Percentiles rank a stretch among this genome's conserved stretches.
Evolutionary conservation across 768 basidiomycete species (phyloP).

Genomic region (Amanita fuliginea): DNA sequence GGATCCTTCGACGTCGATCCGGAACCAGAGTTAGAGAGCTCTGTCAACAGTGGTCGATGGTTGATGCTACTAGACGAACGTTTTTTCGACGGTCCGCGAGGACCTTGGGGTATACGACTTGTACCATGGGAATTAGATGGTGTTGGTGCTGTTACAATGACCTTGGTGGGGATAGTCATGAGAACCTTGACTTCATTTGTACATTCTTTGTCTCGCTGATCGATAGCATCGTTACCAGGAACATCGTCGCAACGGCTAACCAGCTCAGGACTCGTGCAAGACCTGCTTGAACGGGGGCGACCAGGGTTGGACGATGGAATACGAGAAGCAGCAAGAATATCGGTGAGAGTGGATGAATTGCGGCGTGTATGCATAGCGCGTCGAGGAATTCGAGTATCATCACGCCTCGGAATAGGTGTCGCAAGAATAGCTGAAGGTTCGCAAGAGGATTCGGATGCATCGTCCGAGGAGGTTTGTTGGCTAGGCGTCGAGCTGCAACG

Average conservation of each 20-base stretch:
- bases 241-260: background rate
- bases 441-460: slow-evolving; percentile 9
- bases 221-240: background rate
- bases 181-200: slow-evolving; percentile 28
- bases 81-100: slow-evolving; percentile 25
- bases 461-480: slow-evolving; percentile 8
- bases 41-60: slow-evolving; percentile 18
- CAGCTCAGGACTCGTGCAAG: background rate
- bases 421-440: slow-evolving; percentile 6
- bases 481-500: slow-evolving; percentile 14
- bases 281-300: background rate
- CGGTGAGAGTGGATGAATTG: background rate
- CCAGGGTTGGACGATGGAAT: slow-evolving; percentile 4
- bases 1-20: slow-evolving; percentile 9
- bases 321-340: slow-evolving; percentile 1
- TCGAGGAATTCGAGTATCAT: slow-evolving; percentile 5
- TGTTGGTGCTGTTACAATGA: slow-evolving; percentile 44
- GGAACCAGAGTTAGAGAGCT: slow-evolving; percentile 13
- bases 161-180: slow-evolving; percentile 37
- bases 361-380: background rate
- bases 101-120: slow-evolving; percentile 31
- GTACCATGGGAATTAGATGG: slow-evolving; percentile 25
- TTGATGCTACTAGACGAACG: slow-evolving; percentile 16
- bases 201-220: slow-evolving; percentile 10
- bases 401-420: slow-evolving; percentile 7